Percentiles rank a stretch among this genome's conserved stretches.
phyloP scores from a whole-genome alignment of 441 rosid species.

The Heliophila coronopifolia region DNA sequence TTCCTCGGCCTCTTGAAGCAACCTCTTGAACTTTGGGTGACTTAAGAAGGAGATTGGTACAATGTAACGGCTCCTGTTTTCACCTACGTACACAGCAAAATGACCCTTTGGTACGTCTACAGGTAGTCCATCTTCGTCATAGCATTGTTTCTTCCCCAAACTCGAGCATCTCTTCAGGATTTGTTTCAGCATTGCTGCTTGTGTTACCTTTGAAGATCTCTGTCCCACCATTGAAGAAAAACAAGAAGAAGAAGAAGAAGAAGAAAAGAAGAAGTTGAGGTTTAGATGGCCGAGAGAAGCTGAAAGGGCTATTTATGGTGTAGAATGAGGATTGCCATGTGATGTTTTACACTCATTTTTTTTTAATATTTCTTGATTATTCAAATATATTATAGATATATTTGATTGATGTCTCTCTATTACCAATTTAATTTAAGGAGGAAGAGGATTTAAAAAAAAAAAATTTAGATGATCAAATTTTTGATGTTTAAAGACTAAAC shows the following conservation, averaged over 20 bases:
- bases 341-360: constrained; percentile 7
- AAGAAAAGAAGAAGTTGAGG: constrained; percentile 18
- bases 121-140: constrained; percentile 59
- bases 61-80: constrained; percentile 75
- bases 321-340: constrained; percentile 19
- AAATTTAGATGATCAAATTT: too few relatives aligned
- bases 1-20: constrained; percentile 78
- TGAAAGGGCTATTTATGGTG: constrained; percentile 29
- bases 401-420: too few relatives aligned
- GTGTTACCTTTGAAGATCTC: constrained; percentile 53
- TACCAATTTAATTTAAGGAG: too few relatives aligned
- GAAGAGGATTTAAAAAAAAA: too few relatives aligned
- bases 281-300: constrained; percentile 14
- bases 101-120: constrained; percentile 98
- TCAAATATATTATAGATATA: constrained; percentile 11
- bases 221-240: constrained; percentile 67
- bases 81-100: constrained; percentile 85
- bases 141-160: constrained; percentile 59
- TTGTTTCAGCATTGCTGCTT: constrained; percentile 64
- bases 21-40: constrained; percentile 67
- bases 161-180: constrained; percentile 85
- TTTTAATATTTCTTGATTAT: constrained; percentile 11
- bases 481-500: too few relatives aligned
- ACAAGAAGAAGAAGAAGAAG: too few relatives aligned
- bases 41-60: constrained; percentile 79